These are phyloP conservation scores for Cercospora sp. DNA, from an alignment of 2,329 filamentous ascomycete genomes.

Conservation along the genomic window DNA sequence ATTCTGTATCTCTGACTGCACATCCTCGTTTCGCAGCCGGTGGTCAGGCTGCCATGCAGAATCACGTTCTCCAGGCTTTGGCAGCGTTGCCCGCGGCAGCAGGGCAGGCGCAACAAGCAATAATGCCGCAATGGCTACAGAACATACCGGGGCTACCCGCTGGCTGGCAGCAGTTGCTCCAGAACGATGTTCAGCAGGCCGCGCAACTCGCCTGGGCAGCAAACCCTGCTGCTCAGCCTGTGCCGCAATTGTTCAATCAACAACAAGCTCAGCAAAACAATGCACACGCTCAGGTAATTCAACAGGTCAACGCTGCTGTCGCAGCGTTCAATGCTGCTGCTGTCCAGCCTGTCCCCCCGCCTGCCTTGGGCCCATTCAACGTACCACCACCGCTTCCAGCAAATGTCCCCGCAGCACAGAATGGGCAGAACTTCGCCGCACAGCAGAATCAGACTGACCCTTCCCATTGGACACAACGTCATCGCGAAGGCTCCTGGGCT, in stretches of 20 bases:
- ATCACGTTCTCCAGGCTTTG: constrained; percentile 19
- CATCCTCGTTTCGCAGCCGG: constrained; percentile 33
- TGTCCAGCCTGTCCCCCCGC: background rate
- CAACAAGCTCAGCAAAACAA: background rate
- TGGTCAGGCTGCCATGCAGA: constrained; percentile 20
- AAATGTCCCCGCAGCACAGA: background rate
- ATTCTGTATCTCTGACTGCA: constrained; percentile 65
- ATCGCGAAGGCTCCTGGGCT: constrained; percentile 53
- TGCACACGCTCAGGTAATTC: background rate
- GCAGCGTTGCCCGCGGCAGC: constrained; percentile 7
- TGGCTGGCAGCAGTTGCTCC: constrained; percentile 13
- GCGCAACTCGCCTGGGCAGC: background rate
- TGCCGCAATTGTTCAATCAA: background rate
- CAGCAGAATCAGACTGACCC: constrained; percentile 18
- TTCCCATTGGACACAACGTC: constrained; percentile 39
- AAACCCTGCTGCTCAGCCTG: background rate
- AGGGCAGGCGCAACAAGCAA: constrained; percentile 9
- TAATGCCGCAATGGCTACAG: constrained; percentile 15
- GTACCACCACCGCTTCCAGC: background rate
- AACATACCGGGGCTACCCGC: background rate
- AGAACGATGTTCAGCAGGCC: constrained; percentile 16
- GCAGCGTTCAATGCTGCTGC: background rate
- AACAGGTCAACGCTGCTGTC: background rate
- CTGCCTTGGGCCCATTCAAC: background rate
- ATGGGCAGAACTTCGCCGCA: background rate